Percentiles rank a stretch among this genome's conserved stretches.
Evolutionary conservation across 2,329 filamentous ascomycete genomes (phyloP).

Genomic region (Fusarium heterosporum): DNA sequence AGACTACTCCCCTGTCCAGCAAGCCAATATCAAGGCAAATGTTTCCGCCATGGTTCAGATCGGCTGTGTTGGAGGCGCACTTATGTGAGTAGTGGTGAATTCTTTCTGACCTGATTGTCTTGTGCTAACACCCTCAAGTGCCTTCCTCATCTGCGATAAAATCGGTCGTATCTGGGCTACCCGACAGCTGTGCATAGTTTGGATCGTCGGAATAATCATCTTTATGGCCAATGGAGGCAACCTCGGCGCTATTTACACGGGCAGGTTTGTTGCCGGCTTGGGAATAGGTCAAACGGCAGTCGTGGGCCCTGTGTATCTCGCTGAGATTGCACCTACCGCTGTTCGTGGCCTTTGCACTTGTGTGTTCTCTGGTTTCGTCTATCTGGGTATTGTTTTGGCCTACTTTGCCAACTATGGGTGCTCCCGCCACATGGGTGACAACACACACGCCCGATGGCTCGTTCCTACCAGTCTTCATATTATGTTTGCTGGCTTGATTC

Average conservation of each 20-base stretch:
- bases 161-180: conserved; percentile 27
- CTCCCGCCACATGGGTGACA: conserved; percentile 18
- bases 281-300: conserved; percentile 35
- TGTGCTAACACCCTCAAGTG: background rate
- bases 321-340: conserved; percentile 34
- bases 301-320: conserved; percentile 32
- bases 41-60: conserved; percentile 27
- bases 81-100: background rate
- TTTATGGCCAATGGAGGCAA: conserved; percentile 23
- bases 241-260: conserved; percentile 25
- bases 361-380: conserved; percentile 32
- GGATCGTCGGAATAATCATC: conserved; percentile 17
- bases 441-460: conserved; percentile 25
- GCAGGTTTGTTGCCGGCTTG: conserved; percentile 33
- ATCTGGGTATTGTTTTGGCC: conserved; percentile 26
- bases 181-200: conserved; percentile 13
- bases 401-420: conserved; percentile 36
- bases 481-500: conserved; percentile 32
- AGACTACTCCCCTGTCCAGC: conserved; percentile 10
- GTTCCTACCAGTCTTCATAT: conserved; percentile 33
- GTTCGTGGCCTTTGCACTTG: conserved; percentile 35
- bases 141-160: conserved; percentile 18
- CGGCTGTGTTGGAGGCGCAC: conserved; percentile 20
- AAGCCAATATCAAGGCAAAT: conserved; percentile 28
- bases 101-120: background rate